phyloP scores from a whole-genome alignment of 805 yeast genomes.

The Yarrowia osloensis region DNA sequence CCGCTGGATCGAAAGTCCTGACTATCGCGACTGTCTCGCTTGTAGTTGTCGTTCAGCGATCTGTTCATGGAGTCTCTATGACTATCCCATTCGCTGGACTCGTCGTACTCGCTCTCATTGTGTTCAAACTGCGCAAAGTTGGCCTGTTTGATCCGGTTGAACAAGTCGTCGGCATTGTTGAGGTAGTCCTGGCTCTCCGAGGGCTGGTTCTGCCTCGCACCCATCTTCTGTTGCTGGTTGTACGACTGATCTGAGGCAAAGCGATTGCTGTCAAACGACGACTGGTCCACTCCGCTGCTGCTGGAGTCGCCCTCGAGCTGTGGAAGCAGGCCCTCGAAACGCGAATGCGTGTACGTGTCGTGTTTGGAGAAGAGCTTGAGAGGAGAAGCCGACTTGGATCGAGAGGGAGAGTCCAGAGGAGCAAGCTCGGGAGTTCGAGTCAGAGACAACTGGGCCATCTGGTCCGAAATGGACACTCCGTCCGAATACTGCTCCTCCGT shows the following conservation, averaged over 20 bases:
- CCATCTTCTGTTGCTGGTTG: not conserved
- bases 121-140: not conserved
- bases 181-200: conserved; percentile 34
- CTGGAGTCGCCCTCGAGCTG: conserved; percentile 31
- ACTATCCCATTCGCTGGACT: conserved; percentile 25
- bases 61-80: not conserved
- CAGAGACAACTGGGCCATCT: conserved; percentile 14
- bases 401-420: not conserved
- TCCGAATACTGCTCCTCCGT: not conserved
- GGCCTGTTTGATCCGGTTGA: conserved; percentile 34
- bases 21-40: not conserved
- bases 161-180: conserved; percentile 39
- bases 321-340: conserved; percentile 38
- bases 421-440: not conserved
- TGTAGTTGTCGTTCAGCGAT: not conserved
- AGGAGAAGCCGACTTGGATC: conserved; percentile 32
- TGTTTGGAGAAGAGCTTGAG: conserved; percentile 38
- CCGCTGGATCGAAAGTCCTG: too few relatives aligned
- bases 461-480: not conserved
- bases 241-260: conserved; percentile 1
- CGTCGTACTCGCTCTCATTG: conserved; percentile 8
- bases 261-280: conserved; percentile 25
- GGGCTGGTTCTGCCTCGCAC: not conserved
- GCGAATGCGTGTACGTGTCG: conserved; percentile 39
- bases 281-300: not conserved